These are phyloP conservation scores for Collybia sordida DNA, from an alignment of 768 basidiomycete species.

Conservation along the genomic window DNA sequence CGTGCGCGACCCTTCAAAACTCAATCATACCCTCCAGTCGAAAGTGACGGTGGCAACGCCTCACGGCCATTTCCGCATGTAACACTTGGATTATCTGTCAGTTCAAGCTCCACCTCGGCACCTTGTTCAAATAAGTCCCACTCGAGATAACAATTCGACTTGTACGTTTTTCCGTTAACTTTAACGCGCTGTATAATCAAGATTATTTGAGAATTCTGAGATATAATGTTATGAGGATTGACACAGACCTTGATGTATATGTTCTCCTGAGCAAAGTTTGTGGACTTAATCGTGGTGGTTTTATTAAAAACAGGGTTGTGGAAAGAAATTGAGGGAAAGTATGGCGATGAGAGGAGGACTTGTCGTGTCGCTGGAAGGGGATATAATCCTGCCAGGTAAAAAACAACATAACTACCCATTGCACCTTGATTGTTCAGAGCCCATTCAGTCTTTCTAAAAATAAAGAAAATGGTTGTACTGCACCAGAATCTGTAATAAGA, in stretches of 20 bases:
- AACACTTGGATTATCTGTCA: slow-evolving; percentile 52
- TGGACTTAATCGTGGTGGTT: slow-evolving; percentile 53
- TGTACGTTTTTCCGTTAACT: slow-evolving; percentile 55
- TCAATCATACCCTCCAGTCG: slow-evolving; percentile 59
- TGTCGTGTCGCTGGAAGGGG: slow-evolving; percentile 64
- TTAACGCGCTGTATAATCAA: slow-evolving; percentile 43
- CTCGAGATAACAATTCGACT: slow-evolving; percentile 63
- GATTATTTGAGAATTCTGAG: not conserved
- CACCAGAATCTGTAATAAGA: slow-evolving; percentile 19
- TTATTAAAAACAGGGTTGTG: slow-evolving; percentile 56
- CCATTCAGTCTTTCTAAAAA: not conserved
- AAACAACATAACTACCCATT: slow-evolving; percentile 61
- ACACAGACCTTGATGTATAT: not conserved
- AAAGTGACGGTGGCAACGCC: slow-evolving; percentile 59
- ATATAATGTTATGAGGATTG: not conserved
- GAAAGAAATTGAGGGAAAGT: slow-evolving; percentile 60
- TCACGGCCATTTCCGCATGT: slow-evolving; percentile 45
- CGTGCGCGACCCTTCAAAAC: too few relatives aligned
- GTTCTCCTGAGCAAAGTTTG: slow-evolving; percentile 52
- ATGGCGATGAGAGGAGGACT: slow-evolving; percentile 59
- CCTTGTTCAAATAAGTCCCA: slow-evolving; percentile 60
- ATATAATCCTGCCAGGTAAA: slow-evolving; percentile 60
- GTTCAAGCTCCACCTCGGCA: slow-evolving; percentile 50
- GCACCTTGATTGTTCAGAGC: slow-evolving; percentile 38
- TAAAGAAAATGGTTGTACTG: not conserved